These are phyloP conservation scores for Chrysosporium queenslandicum DNA, from an alignment of 2,329 filamentous ascomycete species.

Conservation along the genomic window DNA sequence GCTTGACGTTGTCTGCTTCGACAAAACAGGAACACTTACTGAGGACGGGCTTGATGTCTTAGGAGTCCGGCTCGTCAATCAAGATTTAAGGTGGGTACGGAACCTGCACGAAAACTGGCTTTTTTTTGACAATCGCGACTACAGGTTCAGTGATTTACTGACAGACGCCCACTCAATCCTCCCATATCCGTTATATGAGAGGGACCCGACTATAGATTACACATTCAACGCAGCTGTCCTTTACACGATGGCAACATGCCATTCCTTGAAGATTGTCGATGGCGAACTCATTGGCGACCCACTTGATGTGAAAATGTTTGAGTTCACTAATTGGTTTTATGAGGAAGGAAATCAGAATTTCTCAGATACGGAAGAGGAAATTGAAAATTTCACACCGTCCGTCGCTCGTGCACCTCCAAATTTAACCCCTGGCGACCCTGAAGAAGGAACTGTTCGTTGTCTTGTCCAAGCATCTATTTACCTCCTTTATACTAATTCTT, in stretches of 20 bases:
- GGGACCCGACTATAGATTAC: conserved; percentile 52
- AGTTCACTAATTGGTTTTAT: conserved; percentile 87
- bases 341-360: conserved; percentile 70
- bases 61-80: conserved; percentile 68
- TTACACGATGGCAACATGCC: conserved; percentile 95
- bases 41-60: conserved; percentile 83
- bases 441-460: conserved; percentile 3
- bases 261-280: conserved; percentile 79
- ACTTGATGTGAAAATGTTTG: conserved; percentile 95
- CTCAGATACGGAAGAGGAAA: conserved; percentile 59
- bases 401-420: conserved; percentile 68
- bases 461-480: neutral
- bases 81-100: conserved; percentile 37
- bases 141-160: conserved; percentile 64
- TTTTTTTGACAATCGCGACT: neutral
- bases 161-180: conserved; percentile 54
- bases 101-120: neutral
- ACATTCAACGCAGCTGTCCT: conserved; percentile 60
- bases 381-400: conserved; percentile 65
- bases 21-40: conserved; percentile 80
- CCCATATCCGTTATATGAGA: conserved; percentile 45
- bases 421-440: conserved; percentile 17
- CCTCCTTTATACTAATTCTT: conserved; percentile 23
- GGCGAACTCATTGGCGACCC: conserved; percentile 86
- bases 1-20: conserved; percentile 71